Evolutionary conservation across 75 land plant genomes (phyloP), one percentile per base, ranked within the genome.

Genomic region (Cupressus sempervirens): DNA sequence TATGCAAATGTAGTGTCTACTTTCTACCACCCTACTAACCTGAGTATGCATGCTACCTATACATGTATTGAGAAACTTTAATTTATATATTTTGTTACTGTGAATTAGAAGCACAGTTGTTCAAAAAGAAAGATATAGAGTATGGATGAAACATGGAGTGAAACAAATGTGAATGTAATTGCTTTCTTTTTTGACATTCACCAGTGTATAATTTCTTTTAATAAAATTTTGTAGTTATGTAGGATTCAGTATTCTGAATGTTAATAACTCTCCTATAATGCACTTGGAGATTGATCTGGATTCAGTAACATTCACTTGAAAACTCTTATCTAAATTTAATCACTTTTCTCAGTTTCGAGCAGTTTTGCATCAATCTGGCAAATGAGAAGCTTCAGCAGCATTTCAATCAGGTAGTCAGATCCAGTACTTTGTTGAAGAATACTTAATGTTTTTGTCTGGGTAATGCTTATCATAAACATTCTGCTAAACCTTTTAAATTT

Each of bases 321-420:
- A 48, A 20, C 26, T 10, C 48, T n/a, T 48, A 30, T 82, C 30
- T 53, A 54, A 82, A 32, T 82, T 50, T 52, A 53, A 36, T 82
- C 62, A 50, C 35, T 34, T 40, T 82, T 18, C 40, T 81, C 96
- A 98, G 99, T 87, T 98, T 98, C 87, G 99, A 98, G 92, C 99
- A 98, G 82, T 98, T 98, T 85, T 98, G 99, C 83, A 98, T 98
- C 81, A 98, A 98, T 85, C 90, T 98, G 87, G 99, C 99, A 3
- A 98, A 98, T 87, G 99, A 98, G 86, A 98, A 98, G 90, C 96
- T 98, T 84, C 99, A 98, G 86, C 99, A 98, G 87, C 99, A 98
- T 89, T 98, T 98, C 83, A 98, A 98, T 91, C 97, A 98, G 99
- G 99, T 98, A 16, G 32, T 54, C 26, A 54, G 70, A 67, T 26